Conservation (phyloP, 148 eudicot species). For the Rhododendron mucronatum region DNA sequence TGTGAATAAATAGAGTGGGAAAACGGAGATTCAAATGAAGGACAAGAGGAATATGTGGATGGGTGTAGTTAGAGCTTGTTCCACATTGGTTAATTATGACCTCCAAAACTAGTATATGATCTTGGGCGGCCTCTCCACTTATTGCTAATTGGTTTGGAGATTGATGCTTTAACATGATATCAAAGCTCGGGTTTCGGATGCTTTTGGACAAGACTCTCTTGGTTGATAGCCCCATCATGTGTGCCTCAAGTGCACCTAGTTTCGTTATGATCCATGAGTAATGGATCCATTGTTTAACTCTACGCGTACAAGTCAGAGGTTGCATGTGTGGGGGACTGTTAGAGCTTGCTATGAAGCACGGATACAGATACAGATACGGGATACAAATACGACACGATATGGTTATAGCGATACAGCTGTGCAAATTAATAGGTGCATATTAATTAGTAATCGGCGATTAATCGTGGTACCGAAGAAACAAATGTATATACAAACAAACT, state of each 20-base stretch:
- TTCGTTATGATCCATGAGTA: background rate
- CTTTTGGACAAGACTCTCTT: background rate
- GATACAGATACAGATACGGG: too few species aligned
- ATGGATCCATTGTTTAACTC: background rate
- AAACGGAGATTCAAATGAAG: background rate
- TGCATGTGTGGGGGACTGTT: background rate
- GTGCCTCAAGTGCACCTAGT: background rate
- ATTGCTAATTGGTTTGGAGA: background rate
- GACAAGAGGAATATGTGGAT: background rate
- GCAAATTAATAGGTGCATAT: too few species aligned
- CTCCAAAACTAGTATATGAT: background rate
- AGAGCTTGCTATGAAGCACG: too few species aligned
- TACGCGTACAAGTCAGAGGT: background rate
- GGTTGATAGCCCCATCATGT: too few species aligned
- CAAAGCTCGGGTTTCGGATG: too few species aligned
- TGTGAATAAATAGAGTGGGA: background rate
- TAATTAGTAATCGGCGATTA: too few species aligned
- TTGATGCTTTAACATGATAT: too few species aligned
- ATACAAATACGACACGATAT: too few species aligned
- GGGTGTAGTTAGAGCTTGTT: background rate
- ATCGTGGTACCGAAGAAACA: too few species aligned
- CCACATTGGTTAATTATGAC: background rate
- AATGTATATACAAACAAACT: too few species aligned
- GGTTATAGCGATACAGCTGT: too few species aligned
- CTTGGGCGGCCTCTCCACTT: background rate